Evolutionary conservation across 208 protist genomes (phyloP).

Genomic region (Crithidia brevicula): DNA sequence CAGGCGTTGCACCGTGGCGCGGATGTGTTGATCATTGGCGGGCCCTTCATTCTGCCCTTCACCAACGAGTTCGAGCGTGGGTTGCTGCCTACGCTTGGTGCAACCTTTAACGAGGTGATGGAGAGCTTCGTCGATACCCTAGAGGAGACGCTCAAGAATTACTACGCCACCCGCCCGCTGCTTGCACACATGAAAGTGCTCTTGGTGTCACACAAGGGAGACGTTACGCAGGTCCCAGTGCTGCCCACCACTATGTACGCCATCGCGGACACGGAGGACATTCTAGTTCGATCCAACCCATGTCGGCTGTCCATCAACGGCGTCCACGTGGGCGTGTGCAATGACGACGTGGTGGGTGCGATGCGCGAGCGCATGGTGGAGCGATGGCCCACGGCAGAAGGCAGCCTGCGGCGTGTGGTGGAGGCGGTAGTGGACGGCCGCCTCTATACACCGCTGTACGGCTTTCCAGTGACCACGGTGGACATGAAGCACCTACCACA

Average conservation of each 20-base stretch:
- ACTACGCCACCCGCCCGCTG: conserved; percentile 51
- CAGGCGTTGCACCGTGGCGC: conserved; percentile 76
- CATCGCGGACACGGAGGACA: conserved; percentile 58
- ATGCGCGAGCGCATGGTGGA: conserved; percentile 84
- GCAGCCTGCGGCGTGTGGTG: conserved; percentile 82
- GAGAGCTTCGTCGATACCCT: conserved; percentile 64
- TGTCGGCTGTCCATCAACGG: conserved; percentile 78
- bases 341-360: conserved; percentile 72
- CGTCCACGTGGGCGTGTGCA: conserved; percentile 87
- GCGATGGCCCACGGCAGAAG: conserved; percentile 68
- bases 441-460: conserved; percentile 73
- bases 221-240: conserved; percentile 83
- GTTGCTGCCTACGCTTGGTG: conserved; percentile 39
- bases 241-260: conserved; percentile 83
- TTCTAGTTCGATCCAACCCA: conserved; percentile 83
- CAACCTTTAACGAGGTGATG: conserved; percentile 75
- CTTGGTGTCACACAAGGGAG: conserved; percentile 70
- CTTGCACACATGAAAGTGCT: conserved; percentile 67
- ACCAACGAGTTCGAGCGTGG: conserved; percentile 65
- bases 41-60: conserved; percentile 72
- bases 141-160: conserved; percentile 61
- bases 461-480: conserved; percentile 49
- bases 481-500: conserved; percentile 67
- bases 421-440: conserved; percentile 71
- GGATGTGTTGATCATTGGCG: conserved; percentile 83